phyloP scores from a whole-genome alignment of 495 filamentous ascomycete genomes.

The Podospora sp. region DNA sequence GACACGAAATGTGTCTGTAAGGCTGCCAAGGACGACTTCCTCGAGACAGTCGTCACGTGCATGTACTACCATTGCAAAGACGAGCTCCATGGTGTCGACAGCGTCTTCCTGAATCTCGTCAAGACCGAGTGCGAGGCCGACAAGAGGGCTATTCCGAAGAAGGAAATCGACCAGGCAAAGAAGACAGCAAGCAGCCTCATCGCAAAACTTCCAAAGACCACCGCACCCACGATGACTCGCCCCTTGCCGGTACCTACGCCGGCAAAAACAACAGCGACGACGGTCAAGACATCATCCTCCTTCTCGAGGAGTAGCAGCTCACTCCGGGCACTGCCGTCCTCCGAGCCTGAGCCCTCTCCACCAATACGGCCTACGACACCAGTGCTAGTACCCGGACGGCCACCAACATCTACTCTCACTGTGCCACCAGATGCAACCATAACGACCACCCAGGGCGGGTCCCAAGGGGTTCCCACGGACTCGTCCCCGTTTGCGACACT shows the following conservation, averaged over 20 bases:
- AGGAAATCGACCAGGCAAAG: constrained; percentile 27
- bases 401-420: constrained; percentile 4
- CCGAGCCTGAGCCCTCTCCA: neutral
- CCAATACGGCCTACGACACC: neutral
- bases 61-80: constrained; percentile 35
- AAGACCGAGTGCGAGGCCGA: constrained; percentile 27
- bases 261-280: neutral
- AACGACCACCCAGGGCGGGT: neutral
- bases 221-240: neutral
- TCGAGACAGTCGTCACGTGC: constrained; percentile 32
- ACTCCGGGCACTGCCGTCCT: neutral
- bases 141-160: constrained; percentile 25
- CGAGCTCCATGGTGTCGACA: constrained; percentile 27
- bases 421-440: neutral
- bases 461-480: constrained; percentile 4
- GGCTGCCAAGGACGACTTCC: constrained; percentile 23
- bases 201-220: constrained; percentile 19
- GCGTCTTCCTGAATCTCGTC: constrained; percentile 29
- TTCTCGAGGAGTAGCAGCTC: neutral
- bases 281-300: neutral
- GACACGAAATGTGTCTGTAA: constrained; percentile 35
- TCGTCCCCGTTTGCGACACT: constrained; percentile 11
- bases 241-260: neutral
- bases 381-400: constrained; percentile 8
- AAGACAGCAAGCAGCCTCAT: constrained; percentile 27